Conservation (phyloP, 345 rosid genomes). For the Sonneratia alba region DNA sequence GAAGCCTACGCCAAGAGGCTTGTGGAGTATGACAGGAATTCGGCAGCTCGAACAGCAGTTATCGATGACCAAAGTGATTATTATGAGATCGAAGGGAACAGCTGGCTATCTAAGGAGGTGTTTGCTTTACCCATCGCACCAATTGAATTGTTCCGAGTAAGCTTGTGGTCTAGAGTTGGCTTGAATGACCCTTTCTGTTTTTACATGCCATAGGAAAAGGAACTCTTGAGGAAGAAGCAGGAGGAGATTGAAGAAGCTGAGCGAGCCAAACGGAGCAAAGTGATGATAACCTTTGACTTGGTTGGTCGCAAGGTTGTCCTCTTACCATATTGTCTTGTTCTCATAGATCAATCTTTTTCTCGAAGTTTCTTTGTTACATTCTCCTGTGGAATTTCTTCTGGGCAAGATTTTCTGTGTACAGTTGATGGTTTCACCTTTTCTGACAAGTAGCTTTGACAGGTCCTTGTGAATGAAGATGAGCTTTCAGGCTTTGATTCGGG, state of each 20-base stretch:
- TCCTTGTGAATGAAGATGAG: conserved; percentile 72
- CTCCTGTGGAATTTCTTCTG: not conserved
- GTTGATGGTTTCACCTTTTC: not conserved
- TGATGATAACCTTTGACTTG: conserved; percentile 81
- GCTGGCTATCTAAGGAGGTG: conserved; percentile 91
- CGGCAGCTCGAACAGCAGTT: conserved; percentile 89
- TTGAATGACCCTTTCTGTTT: not conserved
- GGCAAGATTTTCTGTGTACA: not conserved
- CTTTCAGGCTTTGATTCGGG: conserved; percentile 47
- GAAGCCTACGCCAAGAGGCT: conserved; percentile 90
- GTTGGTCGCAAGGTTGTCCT: conserved; percentile 71
- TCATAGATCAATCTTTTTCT: not conserved
- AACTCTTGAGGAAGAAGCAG: conserved; percentile 68
- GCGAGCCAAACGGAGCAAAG: conserved; percentile 56
- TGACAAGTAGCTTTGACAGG: conserved; percentile 27
- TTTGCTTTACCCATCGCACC: conserved; percentile 1
- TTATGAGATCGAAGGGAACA: conserved; percentile 84
- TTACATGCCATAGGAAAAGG: conserved; percentile 66
- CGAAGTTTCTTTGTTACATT: no score
- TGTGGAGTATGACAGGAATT: conserved; percentile 78
- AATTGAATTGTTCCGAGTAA: not conserved
- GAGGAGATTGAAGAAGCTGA: conserved; percentile 80
- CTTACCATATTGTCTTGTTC: not conserved
- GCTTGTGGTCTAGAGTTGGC: conserved; percentile 4
- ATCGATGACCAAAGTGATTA: conserved; percentile 98